Base-by-base conservation (phyloP, 2,329 filamentous ascomycete species). In the Ascochyta koolunga region DNA sequence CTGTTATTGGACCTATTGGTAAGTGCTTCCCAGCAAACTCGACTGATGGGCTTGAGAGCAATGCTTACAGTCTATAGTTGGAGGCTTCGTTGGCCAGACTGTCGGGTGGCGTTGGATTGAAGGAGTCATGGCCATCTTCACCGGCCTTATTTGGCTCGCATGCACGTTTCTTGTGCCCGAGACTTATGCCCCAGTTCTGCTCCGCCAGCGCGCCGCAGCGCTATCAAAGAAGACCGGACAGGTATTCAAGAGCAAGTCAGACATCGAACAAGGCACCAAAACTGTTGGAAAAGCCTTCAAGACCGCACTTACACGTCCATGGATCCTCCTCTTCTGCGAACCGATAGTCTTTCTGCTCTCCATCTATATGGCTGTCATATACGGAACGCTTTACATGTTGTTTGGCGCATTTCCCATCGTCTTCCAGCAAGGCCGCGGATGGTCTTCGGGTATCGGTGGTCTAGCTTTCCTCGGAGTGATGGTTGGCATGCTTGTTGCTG, bases 181-280 rank as follows among this genome's bases (percentile, higher is more conserved):
- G 75, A 89, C 87, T 0, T 84, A 79, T 54, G 72, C 80, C 0
- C 76, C 80, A 3, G 87, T 82, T 54, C 84, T 89, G 58, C 81
- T 89, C 4, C 79, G 84, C 45, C 82, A 81, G 24, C 84, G 86
- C 5, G 86, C 86, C 2, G 67, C 76, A 45, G 82, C 84, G 11
- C 78, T 89, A 5, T 81, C 87, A 45, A 83, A 82, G 64, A 73
- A 83, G 35, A 88, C 84, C 0, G 84, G 83, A 18, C 80, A 82
- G 68, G 24, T 74, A 59, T 72, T 55, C 71, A 86, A 86, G 80
- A 38, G 83, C 4, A 82, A 83, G 29, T 13, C 44, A 29, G 37
- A 50, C 25, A 16, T 44, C 21, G 19, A 61, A 32, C 41, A 47
- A 24, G 52, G 52, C 32, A 55, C 41, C 6, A 46, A 46, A 13